Base-by-base conservation (phyloP, 768 basidiomycete species). In the Vararia minispora region DNA sequence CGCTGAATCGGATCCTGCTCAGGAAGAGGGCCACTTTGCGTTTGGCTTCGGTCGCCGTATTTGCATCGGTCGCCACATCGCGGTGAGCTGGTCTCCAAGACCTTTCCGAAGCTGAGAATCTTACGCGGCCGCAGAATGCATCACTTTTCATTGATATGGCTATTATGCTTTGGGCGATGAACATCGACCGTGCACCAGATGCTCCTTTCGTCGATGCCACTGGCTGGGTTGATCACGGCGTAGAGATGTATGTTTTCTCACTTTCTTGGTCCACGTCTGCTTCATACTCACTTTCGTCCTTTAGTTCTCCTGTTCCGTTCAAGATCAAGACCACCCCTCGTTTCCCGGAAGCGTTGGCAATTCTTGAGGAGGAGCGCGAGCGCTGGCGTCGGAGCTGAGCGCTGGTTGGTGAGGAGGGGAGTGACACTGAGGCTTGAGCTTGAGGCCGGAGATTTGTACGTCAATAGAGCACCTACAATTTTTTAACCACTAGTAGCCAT, bases 61-160 rank as follows among this genome's bases (percentile, higher is more conserved):
- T n/a, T 44, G 42, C 12, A 29, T 43, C 6, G 39, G 42, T 1
- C 41, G 34, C 13, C 28, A 44, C 21, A 20, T 44, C 3, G 43
- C 39, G 34, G 44, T 20, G 47, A 47, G 0, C 32, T 37, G 22
- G 41, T 45, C n/a, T 31, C 40, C 9, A 9, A 14, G 17, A 41
- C 28, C n/a, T 13, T 13, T 12, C 23, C n/a, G 8, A 5, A 16
- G 16, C n/a, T 14, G 22, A 44, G 56, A 30, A 53, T 59, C n/a
- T 61, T 59, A 27, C 44, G 50, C 5, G 60, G 60, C 6, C 47
- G 48, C 16, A 58, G 0, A 56, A 58, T 28, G 43, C 53, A n/a
- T 49, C 52, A 9, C 25, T 61, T 13, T 61, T 58, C 29, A 58
- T 60, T 24, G 41, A 43, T 20, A 49, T 59, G 6, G 59, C 59